Evolutionary conservation across 805 yeast genomes (phyloP), one percentile per base, ranked within the genome.

Genomic region (Candida nitratophila): DNA sequence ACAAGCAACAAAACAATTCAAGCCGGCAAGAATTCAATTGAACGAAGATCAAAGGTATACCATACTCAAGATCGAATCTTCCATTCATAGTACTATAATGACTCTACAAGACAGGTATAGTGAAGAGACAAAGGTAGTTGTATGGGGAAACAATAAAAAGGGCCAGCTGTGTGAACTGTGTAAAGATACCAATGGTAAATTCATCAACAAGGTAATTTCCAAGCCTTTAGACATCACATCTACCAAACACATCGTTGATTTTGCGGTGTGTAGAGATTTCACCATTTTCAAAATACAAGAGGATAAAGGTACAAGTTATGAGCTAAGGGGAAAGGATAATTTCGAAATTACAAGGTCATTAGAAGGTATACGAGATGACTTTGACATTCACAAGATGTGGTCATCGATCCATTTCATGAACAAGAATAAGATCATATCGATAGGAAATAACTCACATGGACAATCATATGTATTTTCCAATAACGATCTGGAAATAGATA

Each of bases 381-480:
- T 24, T 3, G 50, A 60, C 12, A 53, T 77, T 37, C 59, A 66
- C 35, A 50, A 79, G 10, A 87, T 90, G 86, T 88, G 96, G 96
- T 74, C 91, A 0, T 82, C 95, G 0, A 47, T 84, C 0, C 96
- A 86, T 60, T 22, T 29, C n/a, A 10, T 31, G 43, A 38, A 16
- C 17, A 43, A n/a, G 15, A 26, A 36, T 3, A 27, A 36, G 2
- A 51, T 80, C 1, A 20, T 47, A 6, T 80, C 93, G 0, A 50
- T 68, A 44, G 98, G 98, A 0, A 88, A 86, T 61, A 78, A 84
- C 56, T 73, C 82, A 15, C 93, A 86, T 55, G 83, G 83, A 3
- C 98, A 91, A 61, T 47, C 72, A 15, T 69, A 68, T 11, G 61
- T 65, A 7, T 38, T 15, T 20, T 7, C 14, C 17, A 20, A 3